phyloP scores from a whole-genome alignment of 345 rosid species.

The Anacardium occidentale region DNA sequence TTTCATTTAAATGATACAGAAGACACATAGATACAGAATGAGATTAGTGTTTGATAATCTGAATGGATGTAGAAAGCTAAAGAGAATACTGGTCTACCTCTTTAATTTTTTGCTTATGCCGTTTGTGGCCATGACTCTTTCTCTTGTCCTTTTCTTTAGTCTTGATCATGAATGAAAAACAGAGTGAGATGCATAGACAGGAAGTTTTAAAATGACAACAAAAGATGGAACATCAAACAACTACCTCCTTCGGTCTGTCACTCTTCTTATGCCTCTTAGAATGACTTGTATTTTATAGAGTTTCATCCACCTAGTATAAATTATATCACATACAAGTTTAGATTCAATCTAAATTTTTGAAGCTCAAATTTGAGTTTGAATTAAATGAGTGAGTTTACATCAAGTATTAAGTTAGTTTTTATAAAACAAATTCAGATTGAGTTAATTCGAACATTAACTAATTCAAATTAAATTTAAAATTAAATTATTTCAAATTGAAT shows the following conservation, averaged over 20 bases:
- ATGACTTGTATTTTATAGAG: too few species aligned
- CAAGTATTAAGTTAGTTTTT: too few species aligned
- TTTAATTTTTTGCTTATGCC: slow-evolving; percentile 64
- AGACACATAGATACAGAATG: not conserved
- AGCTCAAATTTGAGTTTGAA: too few species aligned
- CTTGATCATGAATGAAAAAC: slow-evolving; percentile 30
- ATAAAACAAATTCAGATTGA: too few species aligned
- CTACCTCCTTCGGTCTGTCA: slow-evolving; percentile 77
- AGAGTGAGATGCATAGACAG: slow-evolving; percentile 9
- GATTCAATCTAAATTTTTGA: too few species aligned
- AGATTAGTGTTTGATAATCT: not conserved
- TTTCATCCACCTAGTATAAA: too few species aligned
- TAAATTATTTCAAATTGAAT: too few species aligned
- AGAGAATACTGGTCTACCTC: slow-evolving; percentile 53
- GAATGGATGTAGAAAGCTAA: not conserved
- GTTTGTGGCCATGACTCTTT: slow-evolving; percentile 68
- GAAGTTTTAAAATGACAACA: not conserved
- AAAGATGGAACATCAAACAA: slow-evolving; percentile 10
- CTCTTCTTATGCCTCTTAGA: slow-evolving; percentile 72
- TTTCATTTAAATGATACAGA: not conserved
- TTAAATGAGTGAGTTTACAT: too few species aligned
- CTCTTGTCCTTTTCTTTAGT: slow-evolving; percentile 70
- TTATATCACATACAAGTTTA: too few species aligned
- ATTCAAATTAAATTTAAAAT: too few species aligned
- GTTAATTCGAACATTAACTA: too few species aligned